Evolutionary conservation across 2,329 filamentous ascomycete genomes (phyloP), one percentile per base, ranked within the genome.

Genomic region (Colletotrichum coccodes): DNA sequence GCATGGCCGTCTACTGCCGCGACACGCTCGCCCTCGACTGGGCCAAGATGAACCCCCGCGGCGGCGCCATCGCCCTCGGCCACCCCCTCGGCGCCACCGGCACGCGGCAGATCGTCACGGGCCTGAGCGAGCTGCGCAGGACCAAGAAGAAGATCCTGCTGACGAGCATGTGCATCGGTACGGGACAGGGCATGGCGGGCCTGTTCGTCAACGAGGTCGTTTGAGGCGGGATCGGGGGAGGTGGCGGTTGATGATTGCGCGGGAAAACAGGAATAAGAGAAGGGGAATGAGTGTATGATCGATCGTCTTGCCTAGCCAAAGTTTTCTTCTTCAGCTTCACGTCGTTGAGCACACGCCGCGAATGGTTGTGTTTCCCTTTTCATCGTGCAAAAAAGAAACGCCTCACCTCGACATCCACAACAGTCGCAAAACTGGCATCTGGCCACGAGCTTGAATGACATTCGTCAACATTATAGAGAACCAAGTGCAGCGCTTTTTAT

Each of bases 1-100:
- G 93, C 60, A 98, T 98, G 96, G 95, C 94, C 1, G 95, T 98
- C 34, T 98, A 98, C 88, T 97, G 94, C 83, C 83, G 92, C 63
- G 87, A 94, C 75, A 89, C 84, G 72, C 86, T 96, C 58, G 89
- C 89, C 72, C 83, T 95, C 58, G 90, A 93, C 77, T 88, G 87
- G 80, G 80, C 86, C 75, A 95, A 94, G 89, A 88, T 96, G 87
- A 96, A 96, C 83, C 87, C 91, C 30, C 86, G 92, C 69, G 93
- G 93, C 73, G 93, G 93, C 71, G 93, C 93, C 72, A 95, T 96
- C 77, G 93, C 93, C 3, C 86, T 96, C 0, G 93, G 93, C 60
- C 93, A 96, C 79, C 93, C 93, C 4, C 85, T 95, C n/a, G 93
- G 93, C 34, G 88, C 90, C 72, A 96, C 93, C 1, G 93, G 93